Percentiles rank a stretch among this genome's conserved stretches.
Evolutionary conservation across 441 rosid species (phyloP).

Genomic region (Populus hybrid): DNA sequence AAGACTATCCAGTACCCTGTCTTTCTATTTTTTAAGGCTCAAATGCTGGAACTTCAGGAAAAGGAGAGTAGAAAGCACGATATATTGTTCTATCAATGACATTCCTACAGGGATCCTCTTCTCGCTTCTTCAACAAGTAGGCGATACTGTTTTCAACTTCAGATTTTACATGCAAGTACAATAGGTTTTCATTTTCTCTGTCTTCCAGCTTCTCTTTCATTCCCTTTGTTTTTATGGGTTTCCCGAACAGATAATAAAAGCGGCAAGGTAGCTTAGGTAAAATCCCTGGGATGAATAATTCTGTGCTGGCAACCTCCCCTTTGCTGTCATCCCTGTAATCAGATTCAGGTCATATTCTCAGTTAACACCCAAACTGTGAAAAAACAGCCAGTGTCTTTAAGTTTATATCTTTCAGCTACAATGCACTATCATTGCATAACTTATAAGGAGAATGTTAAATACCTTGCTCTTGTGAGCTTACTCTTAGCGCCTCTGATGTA

Average conservation of each 20-base stretch:
- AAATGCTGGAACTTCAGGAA: conserved; percentile 57
- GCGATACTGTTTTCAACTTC: conserved; percentile 55
- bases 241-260: conserved; percentile 70
- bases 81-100: conserved; percentile 56
- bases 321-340: too few species aligned
- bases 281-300: conserved; percentile 37
- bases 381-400: too few species aligned
- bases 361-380: too few species aligned
- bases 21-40: conserved; percentile 28
- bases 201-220: conserved; percentile 51
- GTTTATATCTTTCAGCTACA: too few species aligned
- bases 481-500: too few species aligned
- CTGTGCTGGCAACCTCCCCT: too few species aligned
- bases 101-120: conserved; percentile 74
- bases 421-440: too few species aligned
- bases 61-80: conserved; percentile 38
- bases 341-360: too few species aligned
- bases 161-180: conserved; percentile 66
- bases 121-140: conserved; percentile 73
- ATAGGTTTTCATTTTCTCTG: conserved; percentile 45
- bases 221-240: conserved; percentile 65
- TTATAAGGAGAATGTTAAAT: too few species aligned
- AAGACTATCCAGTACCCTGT: too few species aligned
- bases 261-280: conserved; percentile 81
- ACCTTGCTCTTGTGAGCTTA: too few species aligned